phyloP scores from a whole-genome alignment of 169 alveolate species.

The Plasmodium billcollinsi region DNA sequence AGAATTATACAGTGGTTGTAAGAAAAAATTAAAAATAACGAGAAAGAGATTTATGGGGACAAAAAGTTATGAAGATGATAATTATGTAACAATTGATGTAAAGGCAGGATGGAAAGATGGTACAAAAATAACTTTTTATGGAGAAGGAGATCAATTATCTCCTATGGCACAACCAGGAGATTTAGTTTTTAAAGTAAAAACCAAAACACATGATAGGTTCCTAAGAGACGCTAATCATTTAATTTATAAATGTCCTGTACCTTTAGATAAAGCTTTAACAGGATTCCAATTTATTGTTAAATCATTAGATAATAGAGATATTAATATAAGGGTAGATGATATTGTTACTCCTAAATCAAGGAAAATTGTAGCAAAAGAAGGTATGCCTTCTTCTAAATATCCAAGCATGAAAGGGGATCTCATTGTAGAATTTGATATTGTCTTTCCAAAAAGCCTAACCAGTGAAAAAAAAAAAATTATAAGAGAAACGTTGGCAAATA shows the following conservation, averaged over 20 bases:
- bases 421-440: conserved; percentile 88
- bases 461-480: conserved; percentile 86
- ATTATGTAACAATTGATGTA: conserved; percentile 88
- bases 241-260: conserved; percentile 89
- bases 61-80: conserved; percentile 87
- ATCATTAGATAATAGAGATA: conserved; percentile 89
- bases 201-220: conserved; percentile 87
- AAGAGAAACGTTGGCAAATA: conserved; percentile 67
- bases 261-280: conserved; percentile 89
- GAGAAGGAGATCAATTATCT: conserved; percentile 90
- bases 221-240: conserved; percentile 87
- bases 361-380: conserved; percentile 88
- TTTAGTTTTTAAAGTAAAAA: conserved; percentile 85
- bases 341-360: conserved; percentile 87
- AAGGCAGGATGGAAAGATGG: conserved; percentile 93
- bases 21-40: conserved; percentile 88
- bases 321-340: conserved; percentile 86
- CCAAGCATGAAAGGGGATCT: conserved; percentile 88
- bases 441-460: conserved; percentile 86
- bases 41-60: conserved; percentile 87
- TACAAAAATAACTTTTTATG: conserved; percentile 88
- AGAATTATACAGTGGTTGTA: conserved; percentile 86
- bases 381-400: conserved; percentile 87
- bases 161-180: conserved; percentile 90
- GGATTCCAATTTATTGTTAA: conserved; percentile 89